Evolutionary conservation across 2,329 filamentous ascomycete species (phyloP).

Genomic region (Xylaria polymorpha): DNA sequence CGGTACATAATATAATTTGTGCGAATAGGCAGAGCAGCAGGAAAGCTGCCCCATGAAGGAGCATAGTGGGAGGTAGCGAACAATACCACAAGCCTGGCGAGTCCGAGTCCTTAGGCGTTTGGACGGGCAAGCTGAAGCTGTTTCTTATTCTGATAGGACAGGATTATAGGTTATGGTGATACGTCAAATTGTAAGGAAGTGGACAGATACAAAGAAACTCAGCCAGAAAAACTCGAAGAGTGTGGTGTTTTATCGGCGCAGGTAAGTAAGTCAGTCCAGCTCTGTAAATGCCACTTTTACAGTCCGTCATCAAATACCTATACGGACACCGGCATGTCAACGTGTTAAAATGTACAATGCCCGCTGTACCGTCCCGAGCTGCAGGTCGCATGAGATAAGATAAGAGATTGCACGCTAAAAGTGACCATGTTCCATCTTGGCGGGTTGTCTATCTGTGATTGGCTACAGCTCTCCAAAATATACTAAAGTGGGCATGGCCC

Average conservation of each 20-base stretch:
- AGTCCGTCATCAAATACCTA: background rate
- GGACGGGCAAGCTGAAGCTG: background rate
- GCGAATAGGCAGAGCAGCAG: slow-evolving; percentile 65
- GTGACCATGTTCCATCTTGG: slow-evolving; percentile 20
- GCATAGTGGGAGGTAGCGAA: slow-evolving; percentile 57
- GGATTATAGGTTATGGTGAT: background rate
- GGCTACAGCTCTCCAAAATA: slow-evolving; percentile 21
- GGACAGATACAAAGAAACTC: slow-evolving; percentile 6
- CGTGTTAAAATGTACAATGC: slow-evolving; percentile 46
- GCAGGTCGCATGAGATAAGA: slow-evolving; percentile 43
- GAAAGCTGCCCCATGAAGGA: slow-evolving; percentile 61
- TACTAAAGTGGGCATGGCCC: slow-evolving; percentile 24
- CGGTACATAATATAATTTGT: slow-evolving; percentile 66
- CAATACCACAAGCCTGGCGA: slow-evolving; percentile 22
- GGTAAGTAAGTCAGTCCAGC: background rate
- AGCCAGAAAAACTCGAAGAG: slow-evolving; percentile 31
- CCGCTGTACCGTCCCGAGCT: slow-evolving; percentile 24
- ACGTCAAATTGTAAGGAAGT: background rate
- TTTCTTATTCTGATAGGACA: background rate
- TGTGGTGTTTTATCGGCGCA: slow-evolving; percentile 24
- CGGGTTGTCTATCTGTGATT: slow-evolving; percentile 32
- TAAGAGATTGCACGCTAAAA: slow-evolving; percentile 36
- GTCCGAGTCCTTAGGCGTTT: background rate
- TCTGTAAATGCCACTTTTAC: slow-evolving; percentile 21
- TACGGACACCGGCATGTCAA: slow-evolving; percentile 42